A percentile compares a stretch with the other conserved stretches of the same genome.
Evolutionary conservation across 2,329 filamentous ascomycete genomes (phyloP).

Genomic region (Botryotinia convoluta): DNA sequence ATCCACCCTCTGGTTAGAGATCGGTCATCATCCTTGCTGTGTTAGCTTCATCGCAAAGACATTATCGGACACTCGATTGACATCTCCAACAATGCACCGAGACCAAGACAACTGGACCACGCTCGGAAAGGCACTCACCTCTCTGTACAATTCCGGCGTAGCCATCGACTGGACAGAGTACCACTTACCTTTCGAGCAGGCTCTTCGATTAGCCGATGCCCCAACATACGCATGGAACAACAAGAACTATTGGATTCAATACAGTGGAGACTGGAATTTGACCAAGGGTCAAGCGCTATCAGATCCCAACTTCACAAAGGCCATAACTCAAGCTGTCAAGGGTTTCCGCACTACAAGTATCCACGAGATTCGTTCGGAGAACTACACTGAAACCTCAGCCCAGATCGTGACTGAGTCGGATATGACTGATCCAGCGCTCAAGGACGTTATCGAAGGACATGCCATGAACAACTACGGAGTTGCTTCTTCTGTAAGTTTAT

Average conservation of each 20-base stretch:
- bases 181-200: conserved; percentile 1
- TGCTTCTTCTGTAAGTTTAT: conserved; percentile 43
- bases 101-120: conserved; percentile 39
- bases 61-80: background rate
- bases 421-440: conserved; percentile 39
- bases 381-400: background rate
- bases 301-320: conserved; percentile 53
- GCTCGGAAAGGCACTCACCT: background rate
- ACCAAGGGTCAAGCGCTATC: conserved; percentile 41
- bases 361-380: background rate
- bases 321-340: background rate
- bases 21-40: conserved; percentile 5
- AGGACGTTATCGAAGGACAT: conserved; percentile 18
- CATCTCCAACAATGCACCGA: background rate
- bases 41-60: background rate
- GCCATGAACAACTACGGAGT: conserved; percentile 24
- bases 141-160: background rate
- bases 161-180: conserved; percentile 15
- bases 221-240: conserved; percentile 63
- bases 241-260: conserved; percentile 64
- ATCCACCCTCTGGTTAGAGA: conserved; percentile 38
- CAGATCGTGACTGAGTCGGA: background rate
- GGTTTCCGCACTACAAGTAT: background rate
- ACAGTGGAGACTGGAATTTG: conserved; percentile 55
- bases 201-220: conserved; percentile 38